phyloP scores from a whole-genome alignment of 495 filamentous ascomycete genomes.

The Aspergillus nanangensis region DNA sequence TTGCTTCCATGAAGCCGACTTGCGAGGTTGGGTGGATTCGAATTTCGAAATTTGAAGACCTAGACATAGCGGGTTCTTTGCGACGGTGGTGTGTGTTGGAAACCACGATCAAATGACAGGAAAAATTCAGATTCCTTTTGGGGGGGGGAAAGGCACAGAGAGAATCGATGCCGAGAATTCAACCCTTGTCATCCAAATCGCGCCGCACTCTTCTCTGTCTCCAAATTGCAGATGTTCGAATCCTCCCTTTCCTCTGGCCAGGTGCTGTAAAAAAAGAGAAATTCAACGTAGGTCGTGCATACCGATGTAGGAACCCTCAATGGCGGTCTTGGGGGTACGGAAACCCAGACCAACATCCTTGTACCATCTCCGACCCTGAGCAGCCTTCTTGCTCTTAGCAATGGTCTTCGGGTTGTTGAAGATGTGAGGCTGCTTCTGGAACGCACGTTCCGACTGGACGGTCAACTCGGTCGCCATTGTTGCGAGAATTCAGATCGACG shows the following conservation, averaged over 20 bases:
- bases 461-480: slow-evolving; percentile 97
- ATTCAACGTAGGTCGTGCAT: slow-evolving; percentile 47
- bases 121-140: too few species aligned
- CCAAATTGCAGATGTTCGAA: slow-evolving; percentile 21
- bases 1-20: not conserved
- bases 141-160: too few species aligned
- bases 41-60: too few species aligned
- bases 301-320: slow-evolving; percentile 99
- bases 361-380: slow-evolving; percentile 96
- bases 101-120: too few species aligned
- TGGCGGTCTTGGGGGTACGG: slow-evolving; percentile 93
- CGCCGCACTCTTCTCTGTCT: slow-evolving; percentile 13
- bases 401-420: slow-evolving; percentile 89
- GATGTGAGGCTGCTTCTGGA: slow-evolving; percentile 99
- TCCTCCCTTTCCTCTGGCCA: not conserved
- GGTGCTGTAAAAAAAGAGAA: slow-evolving; percentile 14
- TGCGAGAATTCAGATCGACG: slow-evolving; percentile 54
- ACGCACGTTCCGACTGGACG: slow-evolving; percentile 97
- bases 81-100: too few species aligned
- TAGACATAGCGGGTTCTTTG: too few species aligned
- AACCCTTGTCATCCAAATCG: too few species aligned
- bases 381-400: slow-evolving; percentile 79
- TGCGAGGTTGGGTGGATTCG: too few species aligned
- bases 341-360: slow-evolving; percentile 99
- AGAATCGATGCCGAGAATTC: too few species aligned